Evolutionary conservation across 768 basidiomycete genomes (phyloP).

Genomic region (Leucogyrophana mollusca): DNA sequence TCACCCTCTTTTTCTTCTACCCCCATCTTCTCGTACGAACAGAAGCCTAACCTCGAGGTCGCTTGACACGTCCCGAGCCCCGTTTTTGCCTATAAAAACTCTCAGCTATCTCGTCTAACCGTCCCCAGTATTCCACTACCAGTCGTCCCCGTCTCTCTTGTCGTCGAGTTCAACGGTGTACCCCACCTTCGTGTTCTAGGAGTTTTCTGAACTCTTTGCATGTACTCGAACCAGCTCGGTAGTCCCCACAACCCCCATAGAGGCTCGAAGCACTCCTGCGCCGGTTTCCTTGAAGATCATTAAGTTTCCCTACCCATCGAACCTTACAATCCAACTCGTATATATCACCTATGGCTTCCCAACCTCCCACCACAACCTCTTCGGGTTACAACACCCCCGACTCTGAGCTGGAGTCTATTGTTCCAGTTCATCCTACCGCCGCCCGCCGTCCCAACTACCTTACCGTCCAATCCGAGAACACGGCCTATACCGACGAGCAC

Average conservation of each 20-base stretch:
- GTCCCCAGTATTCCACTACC: neutral
- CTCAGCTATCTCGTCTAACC: neutral
- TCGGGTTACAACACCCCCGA: constrained; percentile 76
- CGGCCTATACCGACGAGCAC: constrained; percentile 75
- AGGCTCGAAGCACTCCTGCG: constrained; percentile 81
- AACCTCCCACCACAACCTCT: constrained; percentile 38
- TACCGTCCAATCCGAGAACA: constrained; percentile 79
- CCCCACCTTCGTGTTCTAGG: constrained; percentile 15
- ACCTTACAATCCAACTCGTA: constrained; percentile 19
- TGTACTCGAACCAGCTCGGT: constrained; percentile 95
- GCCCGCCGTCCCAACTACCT: constrained; percentile 74
- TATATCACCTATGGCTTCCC: constrained; percentile 48
- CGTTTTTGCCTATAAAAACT: constrained; percentile 27
- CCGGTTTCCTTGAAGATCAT: constrained; percentile 59
- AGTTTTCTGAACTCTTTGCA: constrained; percentile 56
- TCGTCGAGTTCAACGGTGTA: constrained; percentile 9
- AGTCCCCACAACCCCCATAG: constrained; percentile 86
- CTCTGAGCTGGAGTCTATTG: constrained; percentile 64
- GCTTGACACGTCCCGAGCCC: constrained; percentile 10
- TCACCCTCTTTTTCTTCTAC: constrained; percentile 18
- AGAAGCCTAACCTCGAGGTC: constrained; percentile 3
- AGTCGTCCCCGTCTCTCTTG: neutral
- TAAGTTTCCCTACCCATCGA: constrained; percentile 30
- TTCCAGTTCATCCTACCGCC: constrained; percentile 83
- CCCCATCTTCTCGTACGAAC: constrained; percentile 6